Conservation (phyloP, 345 rosid species). For the Durio zibethinus region DNA sequence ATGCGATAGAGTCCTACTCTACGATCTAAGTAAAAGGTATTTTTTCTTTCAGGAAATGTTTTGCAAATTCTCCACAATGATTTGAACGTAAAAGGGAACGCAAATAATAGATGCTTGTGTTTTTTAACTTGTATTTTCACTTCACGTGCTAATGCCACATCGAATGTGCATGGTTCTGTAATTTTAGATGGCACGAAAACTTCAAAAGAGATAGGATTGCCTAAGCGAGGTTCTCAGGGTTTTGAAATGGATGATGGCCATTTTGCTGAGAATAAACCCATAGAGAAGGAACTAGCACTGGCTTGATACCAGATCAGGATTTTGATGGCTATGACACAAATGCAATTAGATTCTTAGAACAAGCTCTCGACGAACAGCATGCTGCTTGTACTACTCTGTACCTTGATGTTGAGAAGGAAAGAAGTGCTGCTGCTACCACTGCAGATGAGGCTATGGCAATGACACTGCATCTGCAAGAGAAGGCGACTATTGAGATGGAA, state of each 20-base stretch:
- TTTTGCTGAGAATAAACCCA: constrained; percentile 22
- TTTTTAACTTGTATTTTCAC: neutral
- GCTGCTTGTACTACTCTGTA: constrained; percentile 39
- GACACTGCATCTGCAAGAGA: constrained; percentile 64
- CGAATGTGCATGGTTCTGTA: constrained; percentile 16
- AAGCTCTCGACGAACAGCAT: constrained; percentile 44
- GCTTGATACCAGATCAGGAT: constrained; percentile 24
- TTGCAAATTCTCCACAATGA: neutral
- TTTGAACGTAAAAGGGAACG: neutral
- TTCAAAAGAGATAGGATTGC: constrained; percentile 26
- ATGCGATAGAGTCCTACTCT: neutral
- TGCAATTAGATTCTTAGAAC: constrained; percentile 34
- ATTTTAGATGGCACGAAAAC: constrained; percentile 36
- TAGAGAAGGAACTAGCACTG: constrained; percentile 20
- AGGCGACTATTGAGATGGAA: constrained; percentile 62
- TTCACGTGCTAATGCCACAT: constrained; percentile 9
- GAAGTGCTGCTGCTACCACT: constrained; percentile 67
- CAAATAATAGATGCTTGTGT: neutral
- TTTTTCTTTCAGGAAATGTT: neutral
- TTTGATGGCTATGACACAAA: constrained; percentile 25
- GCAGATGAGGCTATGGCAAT: constrained; percentile 74
- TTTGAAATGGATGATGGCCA: constrained; percentile 27
- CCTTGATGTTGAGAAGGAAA: constrained; percentile 73
- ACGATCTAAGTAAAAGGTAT: neutral
- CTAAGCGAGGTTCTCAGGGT: constrained; percentile 20